phyloP scores from a whole-genome alignment of 148 eudicot species.

The Selenicereus undatus region DNA sequence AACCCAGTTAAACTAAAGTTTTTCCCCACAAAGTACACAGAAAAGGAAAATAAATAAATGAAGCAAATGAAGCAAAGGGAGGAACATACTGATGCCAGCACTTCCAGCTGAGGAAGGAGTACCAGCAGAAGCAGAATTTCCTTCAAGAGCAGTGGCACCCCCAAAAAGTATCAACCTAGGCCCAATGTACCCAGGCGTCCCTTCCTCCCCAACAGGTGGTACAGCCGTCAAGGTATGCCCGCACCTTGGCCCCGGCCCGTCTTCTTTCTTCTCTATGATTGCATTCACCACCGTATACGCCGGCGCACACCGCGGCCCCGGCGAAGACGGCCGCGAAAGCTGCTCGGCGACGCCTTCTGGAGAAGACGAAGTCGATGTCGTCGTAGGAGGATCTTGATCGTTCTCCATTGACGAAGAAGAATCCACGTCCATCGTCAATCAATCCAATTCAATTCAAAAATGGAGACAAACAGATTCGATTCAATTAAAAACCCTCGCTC shows the following conservation, averaged over 20 bases:
- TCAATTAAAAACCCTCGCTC: background rate
- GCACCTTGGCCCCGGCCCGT: slow-evolving; percentile 96
- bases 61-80: background rate
- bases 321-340: slow-evolving; percentile 16
- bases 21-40: background rate
- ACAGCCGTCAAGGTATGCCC: slow-evolving; percentile 97
- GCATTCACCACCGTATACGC: slow-evolving; percentile 82
- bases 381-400: slow-evolving; percentile 42
- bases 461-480: background rate
- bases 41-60: background rate
- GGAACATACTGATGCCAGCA: slow-evolving; percentile 87
- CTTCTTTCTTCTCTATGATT: slow-evolving; percentile 80
- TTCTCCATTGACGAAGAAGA: slow-evolving; percentile 48
- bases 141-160: slow-evolving; percentile 97
- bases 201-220: slow-evolving; percentile 92
- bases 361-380: slow-evolving; percentile 19
- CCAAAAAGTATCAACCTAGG: slow-evolving; percentile 88
- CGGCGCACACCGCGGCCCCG: slow-evolving; percentile 88
- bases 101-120: slow-evolving; percentile 94
- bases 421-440: slow-evolving; percentile 60
- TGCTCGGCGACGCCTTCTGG: slow-evolving; percentile 22
- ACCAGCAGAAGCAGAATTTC: slow-evolving; percentile 75
- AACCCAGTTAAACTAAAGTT: background rate
- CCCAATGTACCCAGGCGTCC: slow-evolving; percentile 68
- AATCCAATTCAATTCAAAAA: background rate